Conservation (phyloP, 2,329 filamentous ascomycete genomes). For the Ramichloridium luteum region DNA sequence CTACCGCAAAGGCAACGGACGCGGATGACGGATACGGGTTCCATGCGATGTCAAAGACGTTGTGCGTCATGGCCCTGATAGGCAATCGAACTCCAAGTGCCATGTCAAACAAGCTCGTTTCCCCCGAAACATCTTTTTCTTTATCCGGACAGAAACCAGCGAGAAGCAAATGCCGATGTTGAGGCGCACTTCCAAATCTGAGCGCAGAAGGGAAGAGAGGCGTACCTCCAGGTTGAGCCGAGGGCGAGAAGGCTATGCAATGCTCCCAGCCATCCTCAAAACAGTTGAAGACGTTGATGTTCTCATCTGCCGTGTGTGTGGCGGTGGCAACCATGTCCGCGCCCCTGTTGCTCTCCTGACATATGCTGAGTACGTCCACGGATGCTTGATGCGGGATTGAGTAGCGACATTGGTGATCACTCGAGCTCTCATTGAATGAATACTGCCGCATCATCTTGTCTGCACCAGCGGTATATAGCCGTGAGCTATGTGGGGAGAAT, state of each 20-base stretch:
- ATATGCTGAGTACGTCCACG: constrained; percentile 41
- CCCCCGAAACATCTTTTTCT: constrained; percentile 33
- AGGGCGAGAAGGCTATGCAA: constrained; percentile 11
- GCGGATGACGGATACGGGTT: constrained; percentile 32
- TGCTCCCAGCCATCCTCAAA: constrained; percentile 1
- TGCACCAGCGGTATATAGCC: constrained; percentile 36
- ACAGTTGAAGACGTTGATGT: constrained; percentile 14
- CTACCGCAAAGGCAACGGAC: constrained; percentile 40
- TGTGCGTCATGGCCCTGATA: constrained; percentile 38
- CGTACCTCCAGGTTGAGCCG: constrained; percentile 10
- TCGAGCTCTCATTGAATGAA: constrained; percentile 10
- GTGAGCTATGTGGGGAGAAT: constrained; percentile 32
- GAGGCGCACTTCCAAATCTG: constrained; percentile 33
- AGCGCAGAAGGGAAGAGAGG: constrained; percentile 33
- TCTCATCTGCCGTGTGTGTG: constrained; percentile 8
- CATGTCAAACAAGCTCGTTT: constrained; percentile 44
- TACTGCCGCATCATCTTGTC: constrained; percentile 38
- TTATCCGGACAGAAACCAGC: constrained; percentile 40
- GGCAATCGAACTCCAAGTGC: constrained; percentile 28
- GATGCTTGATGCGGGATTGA: constrained; percentile 33
- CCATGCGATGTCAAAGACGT: constrained; percentile 48
- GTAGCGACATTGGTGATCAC: constrained; percentile 7
- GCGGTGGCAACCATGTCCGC: constrained; percentile 18
- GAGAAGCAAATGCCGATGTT: constrained; percentile 35
- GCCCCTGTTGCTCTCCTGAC: constrained; percentile 18